These are phyloP conservation scores for Tylopilus balloui DNA, from an alignment of 768 basidiomycete genomes.

Conservation along the genomic window DNA sequence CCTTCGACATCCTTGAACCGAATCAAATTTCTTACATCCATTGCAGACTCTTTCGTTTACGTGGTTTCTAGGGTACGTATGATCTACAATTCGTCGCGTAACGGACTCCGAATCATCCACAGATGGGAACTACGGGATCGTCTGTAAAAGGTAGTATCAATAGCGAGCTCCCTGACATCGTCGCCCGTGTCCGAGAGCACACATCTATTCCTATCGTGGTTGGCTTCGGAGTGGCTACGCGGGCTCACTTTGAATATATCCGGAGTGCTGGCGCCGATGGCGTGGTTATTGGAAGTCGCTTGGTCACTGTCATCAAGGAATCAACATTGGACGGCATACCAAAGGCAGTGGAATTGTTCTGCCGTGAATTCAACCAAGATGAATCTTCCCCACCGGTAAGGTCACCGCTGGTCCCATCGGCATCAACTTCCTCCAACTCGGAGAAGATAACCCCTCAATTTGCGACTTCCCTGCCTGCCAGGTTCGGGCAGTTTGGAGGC, in stretches of 20 bases:
- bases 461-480: slow-evolving; percentile 58
- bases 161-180: slow-evolving; percentile 72
- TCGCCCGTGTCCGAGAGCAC: slow-evolving; percentile 75
- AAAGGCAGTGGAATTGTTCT: slow-evolving; percentile 64
- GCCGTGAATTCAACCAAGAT: slow-evolving; percentile 57
- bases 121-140: slow-evolving; percentile 99
- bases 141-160: slow-evolving; percentile 71
- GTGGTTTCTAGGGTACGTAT: slow-evolving; percentile 85
- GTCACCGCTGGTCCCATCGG: neutral
- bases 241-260: slow-evolving; percentile 83
- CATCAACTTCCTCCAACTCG: neutral
- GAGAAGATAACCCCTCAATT: slow-evolving; percentile 23
- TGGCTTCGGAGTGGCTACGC: slow-evolving; percentile 93
- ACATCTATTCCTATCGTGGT: slow-evolving; percentile 85
- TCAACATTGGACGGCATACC: slow-evolving; percentile 47
- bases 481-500: slow-evolving; percentile 95
- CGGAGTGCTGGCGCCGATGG: slow-evolving; percentile 89
- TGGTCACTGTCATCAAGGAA: slow-evolving; percentile 76
- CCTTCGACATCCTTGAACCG: slow-evolving; percentile 87
- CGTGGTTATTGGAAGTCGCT: slow-evolving; percentile 87
- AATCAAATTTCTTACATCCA: slow-evolving; percentile 85
- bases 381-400: slow-evolving; percentile 25
- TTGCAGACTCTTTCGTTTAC: slow-evolving; percentile 97
- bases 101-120: slow-evolving; percentile 13
- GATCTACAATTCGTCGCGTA: neutral